Base-by-base conservation (phyloP, 257 asterid genomes). In the Nicotiana undulata region DNA sequence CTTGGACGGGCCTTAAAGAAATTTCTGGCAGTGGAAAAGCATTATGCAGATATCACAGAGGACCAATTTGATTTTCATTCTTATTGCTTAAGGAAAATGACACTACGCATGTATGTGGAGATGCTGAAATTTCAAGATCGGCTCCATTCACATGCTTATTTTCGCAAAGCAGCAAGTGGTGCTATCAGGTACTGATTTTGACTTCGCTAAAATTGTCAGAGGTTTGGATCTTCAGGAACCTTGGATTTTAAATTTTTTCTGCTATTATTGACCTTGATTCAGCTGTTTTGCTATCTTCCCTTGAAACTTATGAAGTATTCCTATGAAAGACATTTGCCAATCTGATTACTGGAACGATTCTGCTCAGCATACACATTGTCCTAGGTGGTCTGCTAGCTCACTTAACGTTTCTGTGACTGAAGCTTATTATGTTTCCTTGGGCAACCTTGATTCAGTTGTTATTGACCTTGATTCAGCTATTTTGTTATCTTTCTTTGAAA, bases 61-160 rank as follows among this genome's bases (percentile, higher is more conserved):
- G 99, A 95, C 85, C 99, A 96, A 74, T 96, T 96, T 86, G 99
- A 96, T 85, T 96, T 96, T 87, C 99, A 96, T 85, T 89, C 99
- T 6, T 96, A 96, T 86, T 96, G 98, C 93, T 85, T 94, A 87
- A 90, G 99, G 82, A 96, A 96, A 86, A 96, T 96, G 99, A 96
- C 98, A 44, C 97, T 96, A 68, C 92, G 99, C 70, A 89, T 93
- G 13, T 96, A 96, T 81, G 95, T 96, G 1, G 95, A 90, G 85
- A 96, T 94, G 99, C 88, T 96, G 86, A 94, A 90, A 84, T 92
- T 92, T 88, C 98, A 94, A 87, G 99, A 94, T 46, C 92, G 95
- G 77, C 97, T 96, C 75, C 99, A 96, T 86, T 87, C 99, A 44
- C 92, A 92, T 87, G 67, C 97, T 77, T 96, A 96, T 88, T 96